These are phyloP conservation scores for Daldinia grandis DNA, from an alignment of 495 filamentous ascomycete species.

Conservation along the genomic window DNA sequence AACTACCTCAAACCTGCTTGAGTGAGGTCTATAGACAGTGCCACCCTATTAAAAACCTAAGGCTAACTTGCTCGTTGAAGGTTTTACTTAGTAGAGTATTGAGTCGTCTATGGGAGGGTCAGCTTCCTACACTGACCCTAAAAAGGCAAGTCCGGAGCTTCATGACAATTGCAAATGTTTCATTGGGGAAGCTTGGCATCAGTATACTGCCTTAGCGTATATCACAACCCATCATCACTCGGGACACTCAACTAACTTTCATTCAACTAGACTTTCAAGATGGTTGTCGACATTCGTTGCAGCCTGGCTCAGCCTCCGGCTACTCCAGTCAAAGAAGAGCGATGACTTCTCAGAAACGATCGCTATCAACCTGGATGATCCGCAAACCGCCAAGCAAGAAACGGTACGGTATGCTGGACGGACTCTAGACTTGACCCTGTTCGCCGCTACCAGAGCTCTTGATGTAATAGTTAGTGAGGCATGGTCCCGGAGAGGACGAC, in stretches of 20 bases:
- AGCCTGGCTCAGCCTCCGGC: constrained; percentile 58
- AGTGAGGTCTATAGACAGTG: not conserved
- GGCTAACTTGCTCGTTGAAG: constrained; percentile 33
- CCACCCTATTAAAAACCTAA: not conserved
- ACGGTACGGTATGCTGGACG: constrained; percentile 68
- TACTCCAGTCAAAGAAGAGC: constrained; percentile 58
- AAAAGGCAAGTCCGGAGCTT: constrained; percentile 41
- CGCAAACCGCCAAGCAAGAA: constrained; percentile 37
- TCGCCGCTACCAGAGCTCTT: constrained; percentile 76
- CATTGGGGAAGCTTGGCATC: constrained; percentile 36
- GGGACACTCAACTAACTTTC: constrained; percentile 24
- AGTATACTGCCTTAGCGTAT: constrained; percentile 29
- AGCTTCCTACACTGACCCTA: constrained; percentile 31
- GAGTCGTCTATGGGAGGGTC: constrained; percentile 17
- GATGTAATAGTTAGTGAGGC: constrained; percentile 73
- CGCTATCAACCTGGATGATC: constrained; percentile 28
- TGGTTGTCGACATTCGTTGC: constrained; percentile 61
- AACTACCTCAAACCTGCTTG: constrained; percentile 5
- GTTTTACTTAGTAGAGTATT: constrained; percentile 30
- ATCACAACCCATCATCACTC: constrained; percentile 14
- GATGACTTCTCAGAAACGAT: constrained; percentile 51
- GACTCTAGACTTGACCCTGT: constrained; percentile 87
- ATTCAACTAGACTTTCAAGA: constrained; percentile 51
- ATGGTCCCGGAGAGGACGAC: constrained; percentile 63
- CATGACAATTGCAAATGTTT: constrained; percentile 19